Base-by-base conservation (phyloP, 2,329 filamentous ascomycete genomes). In the Pseudovirgaria hyperparasitica region DNA sequence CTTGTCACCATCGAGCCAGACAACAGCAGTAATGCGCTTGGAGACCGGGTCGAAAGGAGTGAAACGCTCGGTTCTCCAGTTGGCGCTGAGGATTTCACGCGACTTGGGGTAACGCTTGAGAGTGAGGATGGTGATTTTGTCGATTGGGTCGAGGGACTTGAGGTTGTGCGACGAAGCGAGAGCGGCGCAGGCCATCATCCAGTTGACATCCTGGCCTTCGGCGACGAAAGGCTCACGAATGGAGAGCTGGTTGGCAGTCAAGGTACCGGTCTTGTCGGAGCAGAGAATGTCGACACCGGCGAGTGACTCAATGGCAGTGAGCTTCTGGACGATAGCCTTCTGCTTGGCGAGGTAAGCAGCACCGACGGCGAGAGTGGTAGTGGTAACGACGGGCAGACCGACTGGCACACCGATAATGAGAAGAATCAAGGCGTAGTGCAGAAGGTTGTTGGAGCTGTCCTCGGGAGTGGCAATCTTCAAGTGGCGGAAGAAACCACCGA, bases 151-250 rank as follows among this genome's bases (percentile, higher is more conserved):
- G 36, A 82, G 68, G 35, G 76, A 78, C 61, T 79, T 78, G 59
- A 81, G 65, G 61, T 82, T 82, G 64, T 82, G 77, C 36, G 77
- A 82, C 27, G 76, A 82, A 31, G 77, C 78, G 30, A 82, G 69
- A 34, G 77, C 77, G 33, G 78, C 77, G 34, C 80, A 77, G 38
- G 77, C 76, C 77, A 82, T 82, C 76, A 82, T 82, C 76, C 76
- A 82, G 63, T 82, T 78, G 54, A 82, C 72, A 55, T 82, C 76
- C 48, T 80, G 71, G 43, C 77, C 78, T 54, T 82, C 77, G 34
- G 75, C 71, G 32, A 82, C 76, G 57, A 76, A 82, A 12, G 78
- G 78, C 49, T 82, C 78, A 51, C 77, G 76, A 47, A 82, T 78
- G 46, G 70, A 76, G 28, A 82, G 67, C 62, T 82, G 76, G 55